Base-by-base conservation (phyloP, 2,329 filamentous ascomycete species). In the Fusarium hainanense region DNA sequence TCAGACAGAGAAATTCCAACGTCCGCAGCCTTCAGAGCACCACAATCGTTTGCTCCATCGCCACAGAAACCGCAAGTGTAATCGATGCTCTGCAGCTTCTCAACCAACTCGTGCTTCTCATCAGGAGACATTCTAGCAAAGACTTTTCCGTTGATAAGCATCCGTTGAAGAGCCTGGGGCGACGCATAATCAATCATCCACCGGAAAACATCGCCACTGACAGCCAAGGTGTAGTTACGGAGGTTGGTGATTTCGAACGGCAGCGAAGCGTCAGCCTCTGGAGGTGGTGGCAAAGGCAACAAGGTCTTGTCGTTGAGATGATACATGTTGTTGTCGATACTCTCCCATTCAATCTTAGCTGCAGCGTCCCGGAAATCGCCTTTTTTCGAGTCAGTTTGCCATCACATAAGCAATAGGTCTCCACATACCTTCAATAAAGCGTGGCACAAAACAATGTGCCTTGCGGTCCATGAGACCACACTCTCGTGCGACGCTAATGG, bases 71-170 rank as follows among this genome's bases (percentile, higher is more conserved):
- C 96, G 71, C 90, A 93, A 73, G 93, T 97, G 79, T 98, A 99
- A 78, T 94, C 95, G 69, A 99, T 93, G 74, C 92, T 95, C 78
- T 99, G 97, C 6, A 99, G 86, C 79, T 98, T 99, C 79, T 98
- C 96, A 4, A 99, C 94, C 3, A 99, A 85, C 79, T 99, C 97
- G 77, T 98, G 94, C 79, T 99, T 99, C 80, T 99, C 96, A 77
- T 99, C 97, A 0, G 96, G 97, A 3, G 95, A 98, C 96, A 99
- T 99, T 73, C 96, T 92, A 6, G 96, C 97, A 79, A 97, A 99
- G 3, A 99, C 93, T 79, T 96, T 95, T 27, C 95, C 94, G 56
- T 88, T 88, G 37, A 97, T 91, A 57, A 99, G 92, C 90, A 98
- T 95, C 72, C 88, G 85, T 64, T 91, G 90, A 34, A 98, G 83